A percentile compares a stretch with the other conserved stretches of the same genome.
Evolutionary conservation across 495 filamentous ascomycete species (phyloP).

Genomic region (Pseudotulostoma volvatum): DNA sequence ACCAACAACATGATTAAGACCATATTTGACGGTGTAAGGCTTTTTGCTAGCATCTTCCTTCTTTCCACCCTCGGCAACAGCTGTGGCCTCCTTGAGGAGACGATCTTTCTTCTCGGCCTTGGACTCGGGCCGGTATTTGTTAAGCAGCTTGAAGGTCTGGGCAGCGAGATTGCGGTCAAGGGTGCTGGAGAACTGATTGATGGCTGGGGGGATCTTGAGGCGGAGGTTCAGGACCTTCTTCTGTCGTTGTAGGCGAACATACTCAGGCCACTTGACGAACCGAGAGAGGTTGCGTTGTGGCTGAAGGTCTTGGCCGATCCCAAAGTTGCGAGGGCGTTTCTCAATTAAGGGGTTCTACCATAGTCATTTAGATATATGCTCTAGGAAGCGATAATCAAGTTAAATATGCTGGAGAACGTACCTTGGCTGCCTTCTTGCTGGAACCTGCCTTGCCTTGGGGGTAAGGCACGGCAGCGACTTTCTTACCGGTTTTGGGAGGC

Average conservation of each 20-base stretch:
- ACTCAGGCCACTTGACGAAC: conserved; percentile 99
- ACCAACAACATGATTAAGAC: conserved; percentile 98
- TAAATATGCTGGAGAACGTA: conserved; percentile 29
- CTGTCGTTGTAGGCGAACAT: conserved; percentile 97
- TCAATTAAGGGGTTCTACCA: conserved; percentile 96
- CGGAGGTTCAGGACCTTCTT: conserved; percentile 98
- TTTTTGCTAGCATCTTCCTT: conserved; percentile 99
- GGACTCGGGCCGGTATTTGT: conserved; percentile 99
- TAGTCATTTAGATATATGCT: conserved; percentile 17
- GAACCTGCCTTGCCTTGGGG: conserved; percentile 77
- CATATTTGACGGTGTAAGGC: conserved; percentile 98
- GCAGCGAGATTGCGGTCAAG: conserved; percentile 97
- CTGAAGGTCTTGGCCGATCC: conserved; percentile 98
- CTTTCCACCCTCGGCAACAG: conserved; percentile 95
- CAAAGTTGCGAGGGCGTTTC: conserved; percentile 93
- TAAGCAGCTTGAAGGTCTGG: conserved; percentile 93
- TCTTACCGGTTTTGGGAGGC: conserved; percentile 95
- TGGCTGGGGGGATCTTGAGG: conserved; percentile 93
- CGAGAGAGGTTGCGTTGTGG: conserved; percentile 92
- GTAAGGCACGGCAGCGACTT: conserved; percentile 89
- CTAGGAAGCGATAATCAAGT: conserved; percentile 6
- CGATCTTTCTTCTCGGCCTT: conserved; percentile 99
- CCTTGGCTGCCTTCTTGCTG: conserved; percentile 91
- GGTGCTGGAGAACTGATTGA: conserved; percentile 92
- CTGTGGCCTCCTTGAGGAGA: conserved; percentile 91